Evolutionary conservation across 192 early-diverging fungal genomes (phyloP).

Genomic region (Gonapodya prolifera): DNA sequence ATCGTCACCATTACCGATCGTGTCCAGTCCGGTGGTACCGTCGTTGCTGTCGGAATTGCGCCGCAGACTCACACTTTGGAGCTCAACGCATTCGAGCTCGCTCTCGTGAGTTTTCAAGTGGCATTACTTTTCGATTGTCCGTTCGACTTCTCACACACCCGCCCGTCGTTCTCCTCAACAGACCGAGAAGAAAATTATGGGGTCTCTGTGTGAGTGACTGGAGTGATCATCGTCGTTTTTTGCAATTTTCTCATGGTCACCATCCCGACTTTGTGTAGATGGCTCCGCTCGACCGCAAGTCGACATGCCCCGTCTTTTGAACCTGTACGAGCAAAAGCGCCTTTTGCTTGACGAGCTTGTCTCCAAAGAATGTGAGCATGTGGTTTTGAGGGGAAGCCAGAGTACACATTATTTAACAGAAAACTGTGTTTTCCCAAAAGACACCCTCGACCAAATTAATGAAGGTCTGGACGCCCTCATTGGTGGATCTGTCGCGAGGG

Average conservation of each 20-base stretch:
- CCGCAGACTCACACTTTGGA: neutral
- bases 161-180: too few relatives aligned
- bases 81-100: neutral
- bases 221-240: neutral
- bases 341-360: slow-evolving; percentile 81
- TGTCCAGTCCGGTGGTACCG: neutral
- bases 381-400: neutral
- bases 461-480: slow-evolving; percentile 91
- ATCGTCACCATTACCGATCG: too few relatives aligned
- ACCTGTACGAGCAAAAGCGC: slow-evolving; percentile 72
- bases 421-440: slow-evolving; percentile 68
- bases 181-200: neutral
- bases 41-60: neutral
- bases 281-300: neutral
- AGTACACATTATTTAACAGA: too few relatives aligned
- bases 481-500: slow-evolving; percentile 19
- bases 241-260: neutral
- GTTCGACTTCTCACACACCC: too few relatives aligned
- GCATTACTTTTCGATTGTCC: too few relatives aligned
- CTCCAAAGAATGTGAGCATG: slow-evolving; percentile 24
- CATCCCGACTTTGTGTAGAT: too few relatives aligned
- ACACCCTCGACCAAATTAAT: slow-evolving; percentile 74
- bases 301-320: slow-evolving; percentile 70
- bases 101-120: too few relatives aligned
- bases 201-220: too few relatives aligned